Evolutionary conservation across 495 filamentous ascomycete species (phyloP).

Genomic region (Saxophila tyrrhenica): DNA sequence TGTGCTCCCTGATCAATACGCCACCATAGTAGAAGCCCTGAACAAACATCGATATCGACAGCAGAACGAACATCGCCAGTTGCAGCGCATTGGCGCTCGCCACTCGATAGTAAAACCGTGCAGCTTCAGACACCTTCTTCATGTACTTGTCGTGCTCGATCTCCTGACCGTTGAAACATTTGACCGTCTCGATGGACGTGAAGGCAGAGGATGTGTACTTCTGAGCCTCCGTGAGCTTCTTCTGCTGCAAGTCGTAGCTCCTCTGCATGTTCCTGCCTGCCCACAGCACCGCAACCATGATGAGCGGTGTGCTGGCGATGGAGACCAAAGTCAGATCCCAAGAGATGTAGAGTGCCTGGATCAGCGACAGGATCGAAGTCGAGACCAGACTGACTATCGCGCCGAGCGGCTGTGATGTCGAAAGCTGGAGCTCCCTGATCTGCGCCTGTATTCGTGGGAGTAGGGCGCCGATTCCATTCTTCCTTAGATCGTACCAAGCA

Average conservation of each 20-base stretch:
- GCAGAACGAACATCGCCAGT: constrained; percentile 58
- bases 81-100: constrained; percentile 57
- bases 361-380: constrained; percentile 50
- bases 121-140: constrained; percentile 45
- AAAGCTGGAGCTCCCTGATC: constrained; percentile 68
- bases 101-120: constrained; percentile 53
- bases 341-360: constrained; percentile 62
- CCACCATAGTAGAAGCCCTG: constrained; percentile 88
- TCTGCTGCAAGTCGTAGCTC: constrained; percentile 57
- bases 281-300: constrained; percentile 45
- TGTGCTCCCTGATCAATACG: constrained; percentile 44
- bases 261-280: constrained; percentile 50
- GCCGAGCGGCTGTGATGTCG: constrained; percentile 68
- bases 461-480: constrained; percentile 61
- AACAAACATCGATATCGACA: constrained; percentile 72
- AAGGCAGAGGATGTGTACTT: constrained; percentile 61
- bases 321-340: constrained; percentile 83
- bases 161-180: constrained; percentile 69
- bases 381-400: constrained; percentile 50
- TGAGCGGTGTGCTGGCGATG: constrained; percentile 60
- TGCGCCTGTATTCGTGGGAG: constrained; percentile 62
- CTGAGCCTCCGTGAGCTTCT: constrained; percentile 56
- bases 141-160: constrained; percentile 58
- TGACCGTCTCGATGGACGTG: constrained; percentile 71
- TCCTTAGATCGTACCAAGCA: constrained; percentile 68